Base-by-base conservation (phyloP, 805 yeast genomes). In the Hanseniaspora meyeri region DNA sequence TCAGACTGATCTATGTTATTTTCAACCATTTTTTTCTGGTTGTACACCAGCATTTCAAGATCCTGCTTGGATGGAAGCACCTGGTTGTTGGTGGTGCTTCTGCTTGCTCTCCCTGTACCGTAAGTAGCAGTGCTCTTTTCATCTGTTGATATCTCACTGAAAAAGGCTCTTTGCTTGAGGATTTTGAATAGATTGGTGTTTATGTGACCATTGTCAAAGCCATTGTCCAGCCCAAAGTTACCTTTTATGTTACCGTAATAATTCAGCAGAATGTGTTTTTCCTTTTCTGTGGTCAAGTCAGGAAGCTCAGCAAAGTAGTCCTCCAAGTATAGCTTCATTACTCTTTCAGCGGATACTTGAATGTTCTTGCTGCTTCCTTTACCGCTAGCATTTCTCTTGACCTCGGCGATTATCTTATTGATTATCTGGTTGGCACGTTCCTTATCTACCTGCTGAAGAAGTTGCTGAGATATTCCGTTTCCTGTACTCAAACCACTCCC, bases 401-500 rank as follows among this genome's bases (percentile, higher is more conserved):
- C 37, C 12, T 42, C 19, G 11, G 37, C 34, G 3, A 19, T 19
- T 7, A 52, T 43, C 11, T n/a, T 29, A n/a, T 52, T 52, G 14
- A 52, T 52, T 11, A 52, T 19, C 29, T 43, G 39, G 12, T 37
- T 27, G 9, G 39, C 49, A 27, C 56, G 38, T 9, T 52, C 45
- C n/a, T 45, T 52, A 19, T 52, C 56, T 3, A 52, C 50, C 31
- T 43, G 50, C 4, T 19, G 17, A 9, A 52, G 48, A 3, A 38
- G 7, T 9, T 43, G 50, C n/a, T 32, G 49, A 12, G 49, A 38
- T 37, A 52, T 27, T 16, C 37, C 29, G 29, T 52, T 52, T 38
- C 56, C 56, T 37, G 56, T 43, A 24, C 19, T 52, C 37, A 52
- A 20, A 11, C 56, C 56, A 20, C 56, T 52, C 39, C 56, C 55